Evolutionary conservation across 495 filamentous ascomycete species (phyloP), one percentile per base, ranked within the genome.

Genomic region (Hypoxylon lenormandii): DNA sequence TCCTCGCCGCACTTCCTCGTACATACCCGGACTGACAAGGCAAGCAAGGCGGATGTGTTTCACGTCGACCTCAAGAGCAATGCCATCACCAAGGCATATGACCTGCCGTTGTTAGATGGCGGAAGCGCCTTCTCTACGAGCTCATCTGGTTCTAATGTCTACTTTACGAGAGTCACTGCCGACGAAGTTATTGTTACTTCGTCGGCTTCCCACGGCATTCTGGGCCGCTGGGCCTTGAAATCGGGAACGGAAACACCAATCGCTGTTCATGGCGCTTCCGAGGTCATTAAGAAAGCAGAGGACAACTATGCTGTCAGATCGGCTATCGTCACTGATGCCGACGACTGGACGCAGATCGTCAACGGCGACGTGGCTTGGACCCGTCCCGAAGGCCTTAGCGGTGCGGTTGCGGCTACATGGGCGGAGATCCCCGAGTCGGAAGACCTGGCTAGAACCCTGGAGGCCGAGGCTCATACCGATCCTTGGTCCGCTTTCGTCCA

Each of bases 401-500:
- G 90, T 50, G 87, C 87, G 13, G 81, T 91, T 33, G 90, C 91
- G 51, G 93, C 93, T 38, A 84, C 83, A 10, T 97, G 91, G 84
- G 92, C 89, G 4, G 91, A 94, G 48, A 83, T 89, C 26, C 89
- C 90, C 30, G 82, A 84, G 54, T 84, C 86, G 21, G 89, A 94
- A 73, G 85, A 87, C 22, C 80, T 97, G 42, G 94, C 86, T 1
- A 88, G 90, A 72, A 87, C 94, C 37, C 82, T 99, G 23, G 88
- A 96, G 61, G 87, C 89, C 6, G 95, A 99, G 77, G 91, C 90
- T 8, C 91, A 97, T 72, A 89, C 88, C 75, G 94, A 90, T 72
- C 79, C 92, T 10, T 70, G 89, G 15, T 82, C 84, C 42, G 95
- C 96, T 13, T 99, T 97, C 72, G 81, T 94, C 37, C 94, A 97